phyloP scores from a whole-genome alignment of 2,329 filamentous ascomycete species.

The Colletotrichum sp. region DNA sequence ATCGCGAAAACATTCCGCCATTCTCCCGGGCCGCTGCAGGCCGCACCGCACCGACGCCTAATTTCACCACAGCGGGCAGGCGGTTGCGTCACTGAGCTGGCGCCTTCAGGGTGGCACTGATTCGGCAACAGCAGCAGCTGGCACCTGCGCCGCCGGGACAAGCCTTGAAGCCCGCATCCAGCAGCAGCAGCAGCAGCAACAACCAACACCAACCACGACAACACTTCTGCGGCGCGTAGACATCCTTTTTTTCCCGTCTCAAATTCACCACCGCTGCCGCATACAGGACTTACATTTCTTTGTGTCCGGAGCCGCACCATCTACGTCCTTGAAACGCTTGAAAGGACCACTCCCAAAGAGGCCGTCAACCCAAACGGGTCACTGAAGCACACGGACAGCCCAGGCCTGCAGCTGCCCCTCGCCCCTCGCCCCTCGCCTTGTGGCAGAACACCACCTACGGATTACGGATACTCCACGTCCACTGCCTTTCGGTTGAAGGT shows the following conservation, averaged over 20 bases:
- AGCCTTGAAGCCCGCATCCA: background rate
- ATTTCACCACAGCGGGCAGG: background rate
- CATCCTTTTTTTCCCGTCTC: background rate
- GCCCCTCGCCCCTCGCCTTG: background rate
- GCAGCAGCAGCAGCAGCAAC: background rate
- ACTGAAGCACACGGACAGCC: background rate
- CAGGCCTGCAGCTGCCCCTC: constrained; percentile 4
- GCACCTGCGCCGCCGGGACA: background rate
- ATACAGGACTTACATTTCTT: background rate
- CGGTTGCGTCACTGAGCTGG: constrained; percentile 23
- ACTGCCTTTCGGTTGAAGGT: constrained; percentile 11
- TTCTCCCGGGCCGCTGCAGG: background rate
- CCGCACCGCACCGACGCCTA: background rate
- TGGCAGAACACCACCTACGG: background rate
- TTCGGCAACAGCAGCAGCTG: background rate
- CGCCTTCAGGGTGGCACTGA: constrained; percentile 13
- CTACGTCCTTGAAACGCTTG: background rate
- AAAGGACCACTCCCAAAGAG: background rate
- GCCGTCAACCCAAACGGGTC: background rate
- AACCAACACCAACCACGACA: background rate
- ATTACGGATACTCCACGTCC: background rate
- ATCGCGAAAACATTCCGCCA: background rate
- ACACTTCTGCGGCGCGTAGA: background rate
- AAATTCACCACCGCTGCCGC: background rate
- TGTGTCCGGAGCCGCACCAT: background rate